Conservation (phyloP, 306 rosid species). For the Cercis canadensis region DNA sequence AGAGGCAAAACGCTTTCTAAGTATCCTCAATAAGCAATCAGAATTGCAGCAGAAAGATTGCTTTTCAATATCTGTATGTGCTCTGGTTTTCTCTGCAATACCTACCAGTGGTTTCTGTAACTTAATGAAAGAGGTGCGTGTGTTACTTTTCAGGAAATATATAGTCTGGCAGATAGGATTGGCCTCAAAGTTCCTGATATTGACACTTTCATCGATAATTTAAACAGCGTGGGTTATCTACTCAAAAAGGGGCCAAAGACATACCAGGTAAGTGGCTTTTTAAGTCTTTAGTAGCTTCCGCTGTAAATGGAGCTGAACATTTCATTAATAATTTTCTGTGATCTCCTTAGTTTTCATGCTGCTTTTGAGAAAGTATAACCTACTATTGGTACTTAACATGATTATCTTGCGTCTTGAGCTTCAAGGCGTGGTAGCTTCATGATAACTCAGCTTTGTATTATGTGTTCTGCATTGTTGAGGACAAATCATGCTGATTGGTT, state of each 20-base stretch:
- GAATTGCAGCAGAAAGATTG: conserved; percentile 86
- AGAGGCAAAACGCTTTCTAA: conserved; percentile 89
- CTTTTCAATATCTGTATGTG: conserved; percentile 75
- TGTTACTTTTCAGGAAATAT: conserved; percentile 78
- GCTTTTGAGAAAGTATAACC: too few relatives aligned
- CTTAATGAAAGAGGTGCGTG: background rate
- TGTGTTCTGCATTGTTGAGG: too few relatives aligned
- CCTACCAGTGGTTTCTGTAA: conserved; percentile 11
- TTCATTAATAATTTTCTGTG: background rate
- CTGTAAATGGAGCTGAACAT: conserved; percentile 14
- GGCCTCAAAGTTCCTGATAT: conserved; percentile 82
- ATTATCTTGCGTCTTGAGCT: too few relatives aligned
- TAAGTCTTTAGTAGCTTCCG: conserved; percentile 9
- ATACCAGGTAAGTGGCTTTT: conserved; percentile 70
- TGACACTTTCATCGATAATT: conserved; percentile 80
- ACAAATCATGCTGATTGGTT: too few relatives aligned
- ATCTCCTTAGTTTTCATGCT: too few relatives aligned
- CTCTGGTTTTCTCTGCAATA: conserved; percentile 27
- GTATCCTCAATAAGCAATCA: conserved; percentile 91
- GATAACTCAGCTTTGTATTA: too few relatives aligned
- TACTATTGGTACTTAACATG: too few relatives aligned
- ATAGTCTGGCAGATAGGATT: conserved; percentile 85
- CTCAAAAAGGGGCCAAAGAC: conserved; percentile 91
- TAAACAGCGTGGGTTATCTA: conserved; percentile 81
- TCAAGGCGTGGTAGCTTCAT: too few relatives aligned